Evolutionary conservation across 805 yeast genomes (phyloP), one percentile per base, ranked within the genome.

Genomic region (Wickerhamomyces canadensis): DNA sequence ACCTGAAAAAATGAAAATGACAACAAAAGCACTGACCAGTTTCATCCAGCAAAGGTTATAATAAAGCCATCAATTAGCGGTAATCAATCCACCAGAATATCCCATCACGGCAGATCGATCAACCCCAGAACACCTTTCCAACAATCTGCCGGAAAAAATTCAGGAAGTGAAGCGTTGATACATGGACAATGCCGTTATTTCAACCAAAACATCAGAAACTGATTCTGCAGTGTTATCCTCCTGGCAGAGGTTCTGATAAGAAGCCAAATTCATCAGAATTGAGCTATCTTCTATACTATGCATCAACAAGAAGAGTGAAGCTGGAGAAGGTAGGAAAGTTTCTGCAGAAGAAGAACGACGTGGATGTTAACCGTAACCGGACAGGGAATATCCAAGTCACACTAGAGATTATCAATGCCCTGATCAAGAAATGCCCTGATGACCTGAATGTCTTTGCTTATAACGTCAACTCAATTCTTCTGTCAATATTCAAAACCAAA

Each of bases 231-330:
- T 93, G 98, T 65, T 91, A 91, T 58, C 98, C 96, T 6, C 75
- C 93, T 2, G 96, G 97, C 2, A 72, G 87, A 43, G 81, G 79
- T 7, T 72, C 74, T 6, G 98, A 89, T 54, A 89, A 89, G 64
- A 81, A 83, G 51, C 95, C 98, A 13, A 89, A 91, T 58, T 78
- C 95, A 2, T 86, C 95, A 16, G 98, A 93, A 58, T 70, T 94
- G 33, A 82, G 94, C 41, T 87, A 88, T 55, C 68, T 91, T 48
- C 64, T 91, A 23, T 91, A 84, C 66, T 91, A 91, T 58, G 96
- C 95, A 16, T 80, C 94, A 28, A 82, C 96, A 4, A 70, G 97
- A 50, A 70, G 96, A 38, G 81, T 87, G 23, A 91, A 93, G 58
- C 68, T 93, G 44, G 93, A 85, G 49, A 91, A 91, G 53, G 96